phyloP scores from a whole-genome alignment of 2,329 filamentous ascomycete genomes.

The Penicillium sp. region DNA sequence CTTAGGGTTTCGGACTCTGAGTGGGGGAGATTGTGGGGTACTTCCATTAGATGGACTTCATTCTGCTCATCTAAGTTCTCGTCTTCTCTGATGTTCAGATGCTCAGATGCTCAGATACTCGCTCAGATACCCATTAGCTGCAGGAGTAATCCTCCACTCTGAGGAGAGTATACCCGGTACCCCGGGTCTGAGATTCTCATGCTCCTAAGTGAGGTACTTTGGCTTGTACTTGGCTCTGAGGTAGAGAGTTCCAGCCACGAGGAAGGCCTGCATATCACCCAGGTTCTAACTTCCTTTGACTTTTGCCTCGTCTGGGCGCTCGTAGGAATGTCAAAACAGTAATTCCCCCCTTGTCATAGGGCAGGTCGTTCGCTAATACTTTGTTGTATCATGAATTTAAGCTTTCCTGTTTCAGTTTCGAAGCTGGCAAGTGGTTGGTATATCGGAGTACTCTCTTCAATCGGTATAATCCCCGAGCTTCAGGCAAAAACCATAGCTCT shows the following conservation, averaged over 20 bases:
- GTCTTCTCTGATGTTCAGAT: no score
- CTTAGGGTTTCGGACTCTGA: neutral
- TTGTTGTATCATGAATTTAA: neutral
- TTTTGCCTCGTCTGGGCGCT: neutral
- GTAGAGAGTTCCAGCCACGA: neutral
- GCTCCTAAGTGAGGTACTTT: no score
- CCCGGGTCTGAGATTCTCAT: no score
- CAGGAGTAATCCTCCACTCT: no score
- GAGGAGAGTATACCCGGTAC: no score
- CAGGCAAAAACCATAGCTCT: neutral
- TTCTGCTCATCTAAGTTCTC: neutral
- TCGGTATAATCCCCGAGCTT: neutral
- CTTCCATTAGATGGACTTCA: neutral
- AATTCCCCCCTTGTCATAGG: neutral
- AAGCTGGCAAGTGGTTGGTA: neutral
- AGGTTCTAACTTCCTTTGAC: neutral
- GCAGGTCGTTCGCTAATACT: neutral
- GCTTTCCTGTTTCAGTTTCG: neutral
- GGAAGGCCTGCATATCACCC: neutral
- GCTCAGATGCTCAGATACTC: no score
- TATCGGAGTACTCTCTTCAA: neutral
- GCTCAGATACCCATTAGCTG: no score
- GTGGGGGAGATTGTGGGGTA: neutral
- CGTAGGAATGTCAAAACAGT: constrained; percentile 2
- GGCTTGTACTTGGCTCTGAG: neutral